phyloP scores from a whole-genome alignment of 1,139 yeast species.

The Nematodospora anomalae region DNA sequence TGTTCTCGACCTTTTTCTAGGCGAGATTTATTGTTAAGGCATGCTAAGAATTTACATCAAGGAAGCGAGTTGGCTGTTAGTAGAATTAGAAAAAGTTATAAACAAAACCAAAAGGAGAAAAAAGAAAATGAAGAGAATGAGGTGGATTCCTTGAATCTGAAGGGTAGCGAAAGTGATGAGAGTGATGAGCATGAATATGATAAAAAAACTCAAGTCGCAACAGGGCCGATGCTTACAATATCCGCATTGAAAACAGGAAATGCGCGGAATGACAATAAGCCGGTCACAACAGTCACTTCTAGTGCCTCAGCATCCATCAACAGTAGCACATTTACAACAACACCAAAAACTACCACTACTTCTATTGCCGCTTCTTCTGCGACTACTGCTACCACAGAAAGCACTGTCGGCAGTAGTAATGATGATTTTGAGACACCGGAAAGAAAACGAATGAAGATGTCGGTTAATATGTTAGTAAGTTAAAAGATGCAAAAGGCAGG shows the following conservation, averaged over 20 bases:
- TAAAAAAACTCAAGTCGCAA: constrained; percentile 2
- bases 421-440: constrained; percentile 29
- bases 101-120: constrained; percentile 22
- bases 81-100: constrained; percentile 43
- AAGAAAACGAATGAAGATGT: constrained; percentile 41
- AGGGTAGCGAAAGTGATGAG: constrained; percentile 4
- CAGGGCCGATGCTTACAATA: constrained; percentile 1
- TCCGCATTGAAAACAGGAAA: not conserved
- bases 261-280: not conserved
- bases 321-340: no score
- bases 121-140: constrained; percentile 7
- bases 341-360: constrained; percentile 4
- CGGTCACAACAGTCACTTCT: not conserved
- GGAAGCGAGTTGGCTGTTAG: constrained; percentile 53
- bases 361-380: constrained; percentile 2
- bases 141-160: not conserved
- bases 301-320: no score
- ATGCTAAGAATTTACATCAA: constrained; percentile 90
- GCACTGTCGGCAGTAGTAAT: not conserved
- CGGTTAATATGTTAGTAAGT: constrained; percentile 49
- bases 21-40: constrained; percentile 84
- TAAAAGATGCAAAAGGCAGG: constrained; percentile 12
- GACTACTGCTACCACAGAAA: constrained; percentile 1
- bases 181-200: constrained; percentile 3
- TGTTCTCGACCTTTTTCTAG: constrained; percentile 95